Conservation (phyloP, 805 yeast genomes). For the Sugiyamaella chiloensis region DNA sequence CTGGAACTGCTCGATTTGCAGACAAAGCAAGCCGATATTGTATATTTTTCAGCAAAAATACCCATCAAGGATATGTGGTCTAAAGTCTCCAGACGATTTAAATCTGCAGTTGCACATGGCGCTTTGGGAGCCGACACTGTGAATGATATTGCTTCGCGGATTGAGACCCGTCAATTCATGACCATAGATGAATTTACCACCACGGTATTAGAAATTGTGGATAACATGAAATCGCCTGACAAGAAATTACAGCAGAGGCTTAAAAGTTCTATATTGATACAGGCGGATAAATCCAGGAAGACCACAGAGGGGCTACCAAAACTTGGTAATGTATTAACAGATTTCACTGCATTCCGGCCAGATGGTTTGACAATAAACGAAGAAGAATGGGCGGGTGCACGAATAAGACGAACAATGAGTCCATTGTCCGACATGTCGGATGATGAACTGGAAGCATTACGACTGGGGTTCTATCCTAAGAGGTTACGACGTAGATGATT, state of each 20-base stretch:
- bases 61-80: neutral
- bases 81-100: neutral
- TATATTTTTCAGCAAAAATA: slow-evolving; percentile 16
- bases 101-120: neutral
- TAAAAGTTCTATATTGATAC: neutral
- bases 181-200: slow-evolving; percentile 20
- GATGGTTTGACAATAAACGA: slow-evolving; percentile 31
- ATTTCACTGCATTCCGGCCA: slow-evolving; percentile 31
- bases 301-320: neutral
- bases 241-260: neutral
- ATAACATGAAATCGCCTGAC: neutral
- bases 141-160: slow-evolving; percentile 18
- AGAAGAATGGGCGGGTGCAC: slow-evolving; percentile 33
- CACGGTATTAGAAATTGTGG: neutral
- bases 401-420: slow-evolving; percentile 19
- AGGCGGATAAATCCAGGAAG: neutral
- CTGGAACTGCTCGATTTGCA: slow-evolving; percentile 24
- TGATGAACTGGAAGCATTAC: slow-evolving; percentile 10
- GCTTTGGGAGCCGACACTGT: neutral
- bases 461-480: slow-evolving; percentile 4
- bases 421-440: slow-evolving; percentile 20
- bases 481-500: slow-evolving; percentile 2
- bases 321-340: slow-evolving; percentile 8
- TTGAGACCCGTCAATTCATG: slow-evolving; percentile 23
- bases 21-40: slow-evolving; percentile 11